Percentiles rank a stretch among this genome's conserved stretches.
Evolutionary conservation across 345 rosid genomes (phyloP).

Genomic region (Ceriops zippeliana): DNA sequence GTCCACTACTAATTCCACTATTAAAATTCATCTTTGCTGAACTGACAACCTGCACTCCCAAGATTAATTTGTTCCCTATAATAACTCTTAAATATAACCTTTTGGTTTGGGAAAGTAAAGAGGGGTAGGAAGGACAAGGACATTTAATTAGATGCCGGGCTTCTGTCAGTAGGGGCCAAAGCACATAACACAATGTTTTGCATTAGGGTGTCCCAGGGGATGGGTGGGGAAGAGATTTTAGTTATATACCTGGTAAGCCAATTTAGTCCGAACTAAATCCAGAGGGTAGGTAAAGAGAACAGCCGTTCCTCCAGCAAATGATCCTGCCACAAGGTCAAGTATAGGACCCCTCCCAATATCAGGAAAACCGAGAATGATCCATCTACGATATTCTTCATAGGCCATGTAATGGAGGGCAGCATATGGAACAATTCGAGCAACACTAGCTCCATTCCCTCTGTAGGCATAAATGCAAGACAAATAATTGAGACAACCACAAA

Average conservation of each 20-base stretch:
- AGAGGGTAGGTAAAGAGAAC: conserved; percentile 91
- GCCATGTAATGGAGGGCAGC: conserved; percentile 97
- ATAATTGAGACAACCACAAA: conserved; percentile 7
- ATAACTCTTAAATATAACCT: conserved; percentile 1
- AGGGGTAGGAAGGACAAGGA: background rate
- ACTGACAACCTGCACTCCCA: conserved; percentile 58
- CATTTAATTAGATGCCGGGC: background rate
- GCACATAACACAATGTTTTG: background rate
- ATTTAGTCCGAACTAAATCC: conserved; percentile 79
- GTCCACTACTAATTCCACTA: conserved; percentile 38
- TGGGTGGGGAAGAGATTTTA: background rate
- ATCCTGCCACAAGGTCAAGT: conserved; percentile 91
- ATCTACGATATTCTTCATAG: conserved; percentile 86
- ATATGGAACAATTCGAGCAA: conserved; percentile 88
- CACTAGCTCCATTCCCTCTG: conserved; percentile 94
- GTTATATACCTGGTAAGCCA: conserved; percentile 78
- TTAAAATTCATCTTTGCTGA: conserved; percentile 41
- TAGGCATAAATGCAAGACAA: conserved; percentile 16
- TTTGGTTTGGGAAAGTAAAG: background rate
- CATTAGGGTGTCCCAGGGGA: background rate
- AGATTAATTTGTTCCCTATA: conserved; percentile 12
- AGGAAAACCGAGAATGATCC: conserved; percentile 66
- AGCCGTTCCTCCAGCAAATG: conserved; percentile 90
- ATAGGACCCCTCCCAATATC: conserved; percentile 69
- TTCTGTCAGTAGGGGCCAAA: conserved; percentile 5